These are phyloP conservation scores for Lupinus albus DNA, from an alignment of 306 rosid genomes.

Conservation along the genomic window DNA sequence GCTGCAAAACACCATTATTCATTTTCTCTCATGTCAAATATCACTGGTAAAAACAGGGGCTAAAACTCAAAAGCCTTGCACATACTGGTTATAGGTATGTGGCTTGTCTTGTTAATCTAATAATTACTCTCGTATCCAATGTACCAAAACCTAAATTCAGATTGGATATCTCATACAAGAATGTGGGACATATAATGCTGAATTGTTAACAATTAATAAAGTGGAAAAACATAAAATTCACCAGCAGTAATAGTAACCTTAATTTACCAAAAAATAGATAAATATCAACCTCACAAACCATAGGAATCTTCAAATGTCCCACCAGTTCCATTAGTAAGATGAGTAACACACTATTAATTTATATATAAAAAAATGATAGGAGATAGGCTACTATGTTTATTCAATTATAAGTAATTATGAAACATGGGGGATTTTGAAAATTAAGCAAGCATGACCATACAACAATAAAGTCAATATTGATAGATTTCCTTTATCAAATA, in stretches of 20 bases:
- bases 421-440: slow-evolving; percentile 6
- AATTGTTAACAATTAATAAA: not conserved
- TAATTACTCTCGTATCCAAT: too few relatives aligned
- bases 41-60: too few relatives aligned
- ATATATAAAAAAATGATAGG: too few relatives aligned
- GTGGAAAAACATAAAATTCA: not conserved
- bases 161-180: not conserved
- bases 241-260: not conserved
- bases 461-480: slow-evolving; percentile 23
- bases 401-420: slow-evolving; percentile 1
- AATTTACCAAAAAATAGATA: too few relatives aligned
- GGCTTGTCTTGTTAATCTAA: too few relatives aligned
- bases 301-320: not conserved
- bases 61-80: too few relatives aligned
- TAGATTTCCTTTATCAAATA: slow-evolving; percentile 13
- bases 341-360: too few relatives aligned
- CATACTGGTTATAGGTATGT: too few relatives aligned
- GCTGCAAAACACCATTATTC: too few relatives aligned
- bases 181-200: not conserved
- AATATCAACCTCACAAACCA: not conserved
- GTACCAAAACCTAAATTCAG: not conserved
- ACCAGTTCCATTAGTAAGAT: not conserved
- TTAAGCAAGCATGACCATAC: slow-evolving; percentile 3
- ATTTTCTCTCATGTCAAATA: too few relatives aligned
- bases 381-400: slow-evolving; percentile 3